Evolutionary conservation across 768 basidiomycete species (phyloP).

Genomic region (Tulasnella sp.): DNA sequence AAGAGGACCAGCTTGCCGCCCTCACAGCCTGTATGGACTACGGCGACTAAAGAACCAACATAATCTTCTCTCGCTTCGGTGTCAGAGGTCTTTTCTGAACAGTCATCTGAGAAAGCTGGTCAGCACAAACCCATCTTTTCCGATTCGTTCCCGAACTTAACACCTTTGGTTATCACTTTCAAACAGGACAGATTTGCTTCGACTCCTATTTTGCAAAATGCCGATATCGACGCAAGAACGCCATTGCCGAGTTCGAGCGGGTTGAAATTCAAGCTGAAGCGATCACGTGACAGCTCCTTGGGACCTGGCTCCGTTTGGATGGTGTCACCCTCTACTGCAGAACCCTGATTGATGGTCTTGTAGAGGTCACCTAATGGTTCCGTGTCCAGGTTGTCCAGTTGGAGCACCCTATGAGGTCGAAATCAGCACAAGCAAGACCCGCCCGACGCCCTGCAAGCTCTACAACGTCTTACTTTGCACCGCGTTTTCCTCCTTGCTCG

Average conservation of each 20-base stretch:
- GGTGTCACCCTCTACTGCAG: background rate
- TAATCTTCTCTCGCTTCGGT: slow-evolving; percentile 46
- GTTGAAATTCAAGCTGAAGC: slow-evolving; percentile 14
- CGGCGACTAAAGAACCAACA: slow-evolving; percentile 53
- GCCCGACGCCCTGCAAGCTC: background rate
- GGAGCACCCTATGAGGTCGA: background rate
- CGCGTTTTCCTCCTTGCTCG: background rate
- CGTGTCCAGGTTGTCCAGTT: background rate
- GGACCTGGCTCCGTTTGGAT: background rate
- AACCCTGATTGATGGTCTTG: background rate
- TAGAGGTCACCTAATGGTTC: background rate
- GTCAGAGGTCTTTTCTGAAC: slow-evolving; percentile 52
- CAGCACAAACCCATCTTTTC: too few relatives aligned
- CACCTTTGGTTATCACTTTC: background rate
- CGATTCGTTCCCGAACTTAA: too few relatives aligned
- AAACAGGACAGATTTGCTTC: slow-evolving; percentile 20
- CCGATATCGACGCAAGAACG: background rate
- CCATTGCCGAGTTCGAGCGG: background rate
- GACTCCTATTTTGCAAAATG: slow-evolving; percentile 8
- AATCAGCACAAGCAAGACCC: background rate
- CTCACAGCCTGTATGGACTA: slow-evolving; percentile 48
- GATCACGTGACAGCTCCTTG: background rate
- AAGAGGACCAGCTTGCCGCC: slow-evolving; percentile 47
- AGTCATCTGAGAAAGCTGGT: slow-evolving; percentile 37
- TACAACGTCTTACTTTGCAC: background rate